Evolutionary conservation across 2,329 filamentous ascomycete species (phyloP).

Genomic region (Orbilia quercus): DNA sequence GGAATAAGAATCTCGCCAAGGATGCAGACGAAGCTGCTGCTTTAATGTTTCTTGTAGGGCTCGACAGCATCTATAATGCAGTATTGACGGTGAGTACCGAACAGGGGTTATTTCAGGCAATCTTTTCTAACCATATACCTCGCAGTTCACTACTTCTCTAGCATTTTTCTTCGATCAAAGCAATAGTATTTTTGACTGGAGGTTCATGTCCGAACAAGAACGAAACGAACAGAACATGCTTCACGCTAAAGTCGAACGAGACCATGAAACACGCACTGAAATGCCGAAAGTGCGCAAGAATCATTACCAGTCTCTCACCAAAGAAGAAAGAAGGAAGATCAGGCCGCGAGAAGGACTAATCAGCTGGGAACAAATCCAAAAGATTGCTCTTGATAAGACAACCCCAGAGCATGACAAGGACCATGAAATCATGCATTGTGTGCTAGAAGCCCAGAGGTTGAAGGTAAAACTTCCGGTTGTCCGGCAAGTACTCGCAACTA

Average conservation of each 20-base stretch:
- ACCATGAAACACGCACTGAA: slow-evolving; percentile 37
- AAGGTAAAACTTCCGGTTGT: slow-evolving; percentile 41
- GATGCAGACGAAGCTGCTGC: slow-evolving; percentile 39
- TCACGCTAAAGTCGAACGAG: slow-evolving; percentile 39
- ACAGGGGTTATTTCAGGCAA: not conserved
- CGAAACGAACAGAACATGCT: slow-evolving; percentile 29
- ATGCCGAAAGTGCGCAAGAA: slow-evolving; percentile 41
- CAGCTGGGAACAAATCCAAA: slow-evolving; percentile 46
- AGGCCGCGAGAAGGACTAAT: slow-evolving; percentile 37
- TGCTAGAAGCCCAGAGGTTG: slow-evolving; percentile 45
- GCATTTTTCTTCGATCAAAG: slow-evolving; percentile 54
- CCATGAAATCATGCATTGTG: slow-evolving; percentile 49
- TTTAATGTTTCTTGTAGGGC: slow-evolving; percentile 35
- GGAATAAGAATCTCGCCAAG: slow-evolving; percentile 30
- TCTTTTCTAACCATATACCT: slow-evolving; percentile 1
- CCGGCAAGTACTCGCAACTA: slow-evolving; percentile 23
- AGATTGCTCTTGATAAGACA: slow-evolving; percentile 25
- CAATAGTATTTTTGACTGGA: slow-evolving; percentile 48
- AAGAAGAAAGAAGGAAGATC: slow-evolving; percentile 32
- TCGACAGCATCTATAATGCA: slow-evolving; percentile 48
- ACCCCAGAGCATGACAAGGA: slow-evolving; percentile 45
- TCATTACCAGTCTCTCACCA: slow-evolving; percentile 28
- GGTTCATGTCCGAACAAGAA: slow-evolving; percentile 45
- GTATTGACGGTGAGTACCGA: slow-evolving; percentile 30
- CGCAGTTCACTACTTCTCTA: slow-evolving; percentile 47